A percentile compares a stretch with the other conserved stretches of the same genome.
phyloP scores from a whole-genome alignment of 2,329 filamentous ascomycete genomes.

The Ascochyta lentis region DNA sequence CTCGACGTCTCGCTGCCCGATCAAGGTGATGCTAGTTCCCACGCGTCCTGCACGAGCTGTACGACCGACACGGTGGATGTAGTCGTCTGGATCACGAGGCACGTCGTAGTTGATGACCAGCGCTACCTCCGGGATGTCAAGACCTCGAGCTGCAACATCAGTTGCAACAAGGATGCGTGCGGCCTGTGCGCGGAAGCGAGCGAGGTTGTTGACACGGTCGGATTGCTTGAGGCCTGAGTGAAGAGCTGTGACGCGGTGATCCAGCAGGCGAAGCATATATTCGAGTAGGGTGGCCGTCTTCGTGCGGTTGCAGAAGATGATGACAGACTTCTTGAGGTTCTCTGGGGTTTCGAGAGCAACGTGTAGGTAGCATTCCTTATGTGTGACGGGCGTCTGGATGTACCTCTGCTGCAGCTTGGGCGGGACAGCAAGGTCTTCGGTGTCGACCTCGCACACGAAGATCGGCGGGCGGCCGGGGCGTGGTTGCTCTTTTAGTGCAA shows the following conservation, averaged over 20 bases:
- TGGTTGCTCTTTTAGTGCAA: conserved; percentile 81
- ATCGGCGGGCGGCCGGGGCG: conserved; percentile 76
- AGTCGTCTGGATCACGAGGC: conserved; percentile 94
- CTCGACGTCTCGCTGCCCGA: conserved; percentile 91
- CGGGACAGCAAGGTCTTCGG: conserved; percentile 74
- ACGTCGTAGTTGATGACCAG: conserved; percentile 96
- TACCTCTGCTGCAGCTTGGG: conserved; percentile 83
- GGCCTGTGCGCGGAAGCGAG: conserved; percentile 86
- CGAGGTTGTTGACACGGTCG: conserved; percentile 85
- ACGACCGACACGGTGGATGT: conserved; percentile 94
- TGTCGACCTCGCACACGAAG: conserved; percentile 89
- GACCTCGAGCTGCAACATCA: conserved; percentile 90
- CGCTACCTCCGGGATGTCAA: conserved; percentile 92
- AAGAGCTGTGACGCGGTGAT: conserved; percentile 88
- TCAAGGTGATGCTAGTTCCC: conserved; percentile 84
- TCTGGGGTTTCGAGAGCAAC: conserved; percentile 76
- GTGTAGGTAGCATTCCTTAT: conserved; percentile 95
- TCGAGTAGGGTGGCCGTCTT: conserved; percentile 88
- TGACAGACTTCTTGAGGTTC: conserved; percentile 78
- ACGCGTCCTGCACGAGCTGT: conserved; percentile 88
- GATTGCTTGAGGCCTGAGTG: conserved; percentile 87
- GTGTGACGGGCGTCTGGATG: conserved; percentile 85
- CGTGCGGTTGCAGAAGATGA: conserved; percentile 95
- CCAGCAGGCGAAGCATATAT: conserved; percentile 82
- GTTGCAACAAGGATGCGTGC: conserved; percentile 92